Evolutionary conservation across 495 filamentous ascomycete genomes (phyloP), one percentile per base, ranked within the genome.

Genomic region (Ramalina peruviana): DNA sequence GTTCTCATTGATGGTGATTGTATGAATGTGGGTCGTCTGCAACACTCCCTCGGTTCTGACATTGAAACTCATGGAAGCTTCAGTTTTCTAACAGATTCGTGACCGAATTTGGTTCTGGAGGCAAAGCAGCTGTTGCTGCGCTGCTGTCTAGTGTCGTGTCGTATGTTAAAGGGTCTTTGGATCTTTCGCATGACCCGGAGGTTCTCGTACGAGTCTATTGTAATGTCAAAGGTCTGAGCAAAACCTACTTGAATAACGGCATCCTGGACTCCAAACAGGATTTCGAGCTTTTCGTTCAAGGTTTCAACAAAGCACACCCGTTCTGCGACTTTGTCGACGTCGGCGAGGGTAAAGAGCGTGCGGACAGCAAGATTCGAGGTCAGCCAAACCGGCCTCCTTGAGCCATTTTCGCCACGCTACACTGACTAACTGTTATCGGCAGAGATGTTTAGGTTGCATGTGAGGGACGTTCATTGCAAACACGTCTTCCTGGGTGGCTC

Each of bases 261-360:
- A 42, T 56, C 36, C 39, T 62, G 10, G 46, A 45, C 17, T 37
- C 53, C 3, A 36, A 47, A 7, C 47, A 56, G 19, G 45, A 38
- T 3, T 27, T 64, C 13, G 36, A 26, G 43, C 43, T 33, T 6
- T 66, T 66, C 43, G 58, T 62, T 9, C 62, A 57, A 7, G 64
- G 58, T 3, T 66, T 64, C 45, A 66, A 66, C 42, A 60, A 58
- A 57, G 60, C 55, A 39, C 42, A 56, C 42, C 26, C 54, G 4
- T 21, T 59, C 1, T 64, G 56, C 52, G 58, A 66, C 39, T 66
- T 64, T 45, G 51, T 66, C 43, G 62, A 66, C 46, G 60, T 56
- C 17, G 62, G 64, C 10, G 48, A 54, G 41, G 62, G 62, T 21
- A 66, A 66, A 46, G 64, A 66, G 49, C 64, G 62, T 46, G 58